These are phyloP conservation scores for Pseudogymnoascus sp. DNA, from an alignment of 2,329 filamentous ascomycete species.

Conservation along the genomic window DNA sequence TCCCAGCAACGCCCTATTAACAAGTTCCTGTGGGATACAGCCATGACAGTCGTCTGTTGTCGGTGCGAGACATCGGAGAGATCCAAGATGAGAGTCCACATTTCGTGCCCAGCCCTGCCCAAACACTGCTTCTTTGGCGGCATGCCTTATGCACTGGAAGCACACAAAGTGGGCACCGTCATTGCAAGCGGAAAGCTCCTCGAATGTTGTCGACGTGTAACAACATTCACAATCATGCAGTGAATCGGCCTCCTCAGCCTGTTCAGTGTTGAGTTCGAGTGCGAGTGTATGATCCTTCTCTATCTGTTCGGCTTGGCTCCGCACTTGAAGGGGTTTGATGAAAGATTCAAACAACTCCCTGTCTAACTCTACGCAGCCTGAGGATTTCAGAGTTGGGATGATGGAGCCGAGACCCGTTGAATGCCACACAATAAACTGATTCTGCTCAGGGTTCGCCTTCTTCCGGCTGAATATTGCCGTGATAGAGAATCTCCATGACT, in stretches of 20 bases:
- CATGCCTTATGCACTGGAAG: constrained; percentile 73
- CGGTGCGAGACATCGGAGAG: constrained; percentile 76
- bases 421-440: constrained; percentile 58
- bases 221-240: constrained; percentile 72
- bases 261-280: constrained; percentile 46
- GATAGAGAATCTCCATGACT: constrained; percentile 71
- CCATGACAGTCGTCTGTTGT: constrained; percentile 64
- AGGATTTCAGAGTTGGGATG: constrained; percentile 56
- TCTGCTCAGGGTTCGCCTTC: constrained; percentile 49
- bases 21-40: constrained; percentile 61
- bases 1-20: constrained; percentile 64
- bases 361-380: constrained; percentile 58
- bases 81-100: constrained; percentile 65
- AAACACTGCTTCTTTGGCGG: constrained; percentile 81
- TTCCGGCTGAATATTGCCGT: constrained; percentile 63
- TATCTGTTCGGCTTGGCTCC: constrained; percentile 38
- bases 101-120: constrained; percentile 86
- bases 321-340: constrained; percentile 45
- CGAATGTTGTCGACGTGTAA: constrained; percentile 63
- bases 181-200: constrained; percentile 68
- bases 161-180: constrained; percentile 66
- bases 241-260: constrained; percentile 50
- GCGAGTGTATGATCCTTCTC: constrained; percentile 48
- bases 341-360: constrained; percentile 53
- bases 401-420: constrained; percentile 48